Evolutionary conservation across 148 eudicot genomes (phyloP).

Genomic region (Cornus controversa): DNA sequence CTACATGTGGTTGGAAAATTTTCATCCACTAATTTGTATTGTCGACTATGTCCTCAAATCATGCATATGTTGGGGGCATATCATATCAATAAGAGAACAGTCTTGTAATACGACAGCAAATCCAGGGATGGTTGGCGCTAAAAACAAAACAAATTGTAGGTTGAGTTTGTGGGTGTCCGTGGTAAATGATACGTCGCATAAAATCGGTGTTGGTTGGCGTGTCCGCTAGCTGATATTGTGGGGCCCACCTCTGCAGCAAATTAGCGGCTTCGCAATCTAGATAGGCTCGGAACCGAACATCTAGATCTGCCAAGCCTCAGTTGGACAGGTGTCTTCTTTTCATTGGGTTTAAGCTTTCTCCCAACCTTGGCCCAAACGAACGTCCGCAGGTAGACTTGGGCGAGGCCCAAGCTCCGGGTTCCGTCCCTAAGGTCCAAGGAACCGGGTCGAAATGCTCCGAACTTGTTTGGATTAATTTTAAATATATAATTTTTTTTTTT

Average conservation of each 20-base stretch:
- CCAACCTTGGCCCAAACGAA: not conserved
- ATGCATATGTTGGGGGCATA: too few relatives aligned
- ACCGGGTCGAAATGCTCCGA: too few relatives aligned
- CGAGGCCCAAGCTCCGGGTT: not conserved
- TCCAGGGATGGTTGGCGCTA: not conserved
- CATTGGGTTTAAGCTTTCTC: not conserved
- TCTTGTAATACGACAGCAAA: not conserved
- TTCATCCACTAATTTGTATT: too few relatives aligned
- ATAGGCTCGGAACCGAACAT: conserved; percentile 10
- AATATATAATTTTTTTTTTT: too few relatives aligned
- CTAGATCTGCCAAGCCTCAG: conserved; percentile 11
- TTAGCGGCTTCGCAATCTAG: not conserved
- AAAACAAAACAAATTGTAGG: not conserved
- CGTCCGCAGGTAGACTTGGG: not conserved
- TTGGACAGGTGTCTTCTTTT: not conserved
- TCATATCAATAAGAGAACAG: too few relatives aligned
- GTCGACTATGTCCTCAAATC: too few relatives aligned
- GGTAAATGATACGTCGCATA: conserved; percentile 1
- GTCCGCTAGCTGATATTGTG: not conserved
- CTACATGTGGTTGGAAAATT: too few relatives aligned
- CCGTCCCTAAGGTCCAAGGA: too few relatives aligned
- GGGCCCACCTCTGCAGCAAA: not conserved
- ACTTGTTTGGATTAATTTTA: too few relatives aligned
- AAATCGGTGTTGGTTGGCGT: conserved; percentile 4
- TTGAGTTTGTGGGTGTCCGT: too few relatives aligned